Conservation (phyloP, 2,329 filamentous ascomycete species). For the Fusarium pseudocircinatum region DNA sequence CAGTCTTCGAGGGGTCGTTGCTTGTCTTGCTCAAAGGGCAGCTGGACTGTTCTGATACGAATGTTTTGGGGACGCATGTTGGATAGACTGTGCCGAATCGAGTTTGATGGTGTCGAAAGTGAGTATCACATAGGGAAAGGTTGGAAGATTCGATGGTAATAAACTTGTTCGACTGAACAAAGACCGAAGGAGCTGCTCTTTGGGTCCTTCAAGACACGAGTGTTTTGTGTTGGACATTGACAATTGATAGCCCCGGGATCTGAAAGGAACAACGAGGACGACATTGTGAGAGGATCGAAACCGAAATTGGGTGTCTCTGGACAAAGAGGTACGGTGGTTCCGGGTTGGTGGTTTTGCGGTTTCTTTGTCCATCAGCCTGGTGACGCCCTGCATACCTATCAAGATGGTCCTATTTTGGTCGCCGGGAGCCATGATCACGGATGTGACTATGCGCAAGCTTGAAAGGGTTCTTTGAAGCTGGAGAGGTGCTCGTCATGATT, state of each 20-base stretch:
- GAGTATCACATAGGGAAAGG: not conserved
- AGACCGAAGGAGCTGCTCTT: constrained; percentile 7
- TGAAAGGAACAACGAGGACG: constrained; percentile 8
- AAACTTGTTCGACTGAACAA: constrained; percentile 35
- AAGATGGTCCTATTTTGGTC: constrained; percentile 19
- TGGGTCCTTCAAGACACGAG: not conserved
- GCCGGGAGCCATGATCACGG: not conserved
- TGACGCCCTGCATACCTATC: not conserved
- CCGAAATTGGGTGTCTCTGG: constrained; percentile 7
- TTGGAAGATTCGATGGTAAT: constrained; percentile 29
- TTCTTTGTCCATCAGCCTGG: constrained; percentile 33
- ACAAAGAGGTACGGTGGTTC: constrained; percentile 22
- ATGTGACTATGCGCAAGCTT: not conserved
- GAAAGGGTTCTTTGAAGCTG: constrained; percentile 26
- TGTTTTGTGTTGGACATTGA: not conserved
- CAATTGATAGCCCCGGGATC: not conserved
- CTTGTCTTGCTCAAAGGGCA: not conserved
- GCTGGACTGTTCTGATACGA: not conserved
- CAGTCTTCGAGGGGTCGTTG: not conserved
- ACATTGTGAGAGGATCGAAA: constrained; percentile 24
- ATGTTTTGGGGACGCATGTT: constrained; percentile 9
- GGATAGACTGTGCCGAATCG: not conserved
- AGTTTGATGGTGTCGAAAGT: not conserved
- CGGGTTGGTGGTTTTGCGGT: constrained; percentile 2
- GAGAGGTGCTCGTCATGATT: constrained; percentile 5